Evolutionary conservation across 2,329 filamentous ascomycete species (phyloP).

Genomic region (Fusarium sp.): DNA sequence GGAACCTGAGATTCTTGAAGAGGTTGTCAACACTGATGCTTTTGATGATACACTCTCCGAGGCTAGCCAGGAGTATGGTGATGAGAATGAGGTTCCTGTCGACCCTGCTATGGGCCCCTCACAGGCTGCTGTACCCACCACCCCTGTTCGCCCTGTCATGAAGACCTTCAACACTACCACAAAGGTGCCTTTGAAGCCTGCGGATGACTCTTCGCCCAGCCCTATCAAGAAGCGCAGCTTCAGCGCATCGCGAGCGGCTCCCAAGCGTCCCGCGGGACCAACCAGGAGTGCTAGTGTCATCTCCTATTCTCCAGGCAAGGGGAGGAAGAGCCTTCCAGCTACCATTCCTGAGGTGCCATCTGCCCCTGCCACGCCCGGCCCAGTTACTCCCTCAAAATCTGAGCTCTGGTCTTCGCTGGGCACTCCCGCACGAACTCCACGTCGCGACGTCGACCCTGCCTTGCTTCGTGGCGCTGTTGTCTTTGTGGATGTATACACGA

Average conservation of each 20-base stretch:
- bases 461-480: slow-evolving; percentile 78
- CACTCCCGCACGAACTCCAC: slow-evolving; percentile 67
- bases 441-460: slow-evolving; percentile 61
- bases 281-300: slow-evolving; percentile 63
- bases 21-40: slow-evolving; percentile 47
- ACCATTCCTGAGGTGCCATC: slow-evolving; percentile 37
- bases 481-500: slow-evolving; percentile 85
- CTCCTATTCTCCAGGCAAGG: slow-evolving; percentile 65
- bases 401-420: slow-evolving; percentile 65
- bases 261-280: slow-evolving; percentile 56
- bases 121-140: slow-evolving; percentile 56
- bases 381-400: slow-evolving; percentile 59
- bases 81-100: slow-evolving; percentile 71
- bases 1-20: slow-evolving; percentile 56
- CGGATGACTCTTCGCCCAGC: slow-evolving; percentile 66
- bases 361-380: slow-evolving; percentile 47
- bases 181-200: slow-evolving; percentile 79
- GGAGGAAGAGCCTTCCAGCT: slow-evolving; percentile 46
- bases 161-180: slow-evolving; percentile 75
- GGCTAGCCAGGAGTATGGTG: slow-evolving; percentile 72
- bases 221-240: slow-evolving; percentile 62
- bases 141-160: slow-evolving; percentile 65
- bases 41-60: slow-evolving; percentile 66
- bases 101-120: slow-evolving; percentile 58
- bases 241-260: slow-evolving; percentile 61